phyloP scores from a whole-genome alignment of 2,329 filamentous ascomycete species.

The Karstenula rhodostoma region DNA sequence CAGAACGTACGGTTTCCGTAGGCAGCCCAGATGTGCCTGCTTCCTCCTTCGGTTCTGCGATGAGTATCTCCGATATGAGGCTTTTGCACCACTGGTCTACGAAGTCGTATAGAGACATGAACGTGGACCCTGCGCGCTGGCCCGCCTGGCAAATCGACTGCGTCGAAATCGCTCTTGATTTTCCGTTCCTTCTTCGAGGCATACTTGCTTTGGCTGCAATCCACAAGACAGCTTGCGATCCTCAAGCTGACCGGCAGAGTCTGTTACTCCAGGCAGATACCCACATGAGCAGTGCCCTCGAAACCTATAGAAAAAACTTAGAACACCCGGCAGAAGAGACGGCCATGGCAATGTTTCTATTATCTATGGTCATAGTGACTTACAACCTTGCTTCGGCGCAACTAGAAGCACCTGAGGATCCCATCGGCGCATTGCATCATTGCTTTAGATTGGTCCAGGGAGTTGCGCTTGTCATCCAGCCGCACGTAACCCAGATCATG shows the following conservation, averaged over 20 bases:
- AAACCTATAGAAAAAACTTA: conserved; percentile 33
- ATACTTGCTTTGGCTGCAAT: conserved; percentile 41
- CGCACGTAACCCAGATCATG: conserved; percentile 32
- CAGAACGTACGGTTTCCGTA: conserved; percentile 10
- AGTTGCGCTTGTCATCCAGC: conserved; percentile 35
- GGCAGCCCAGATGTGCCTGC: conserved; percentile 19
- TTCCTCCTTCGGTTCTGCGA: conserved; percentile 21
- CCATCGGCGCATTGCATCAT: conserved; percentile 37
- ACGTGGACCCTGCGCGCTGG: conserved; percentile 23
- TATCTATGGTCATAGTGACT: conserved; percentile 36
- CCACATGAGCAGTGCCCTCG: conserved; percentile 38
- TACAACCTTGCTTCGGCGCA: conserved; percentile 42
- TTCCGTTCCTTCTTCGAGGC: conserved; percentile 40
- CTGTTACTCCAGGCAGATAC: conserved; percentile 38
- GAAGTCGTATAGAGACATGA: conserved; percentile 30
- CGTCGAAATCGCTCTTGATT: conserved; percentile 36
- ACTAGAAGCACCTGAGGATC: conserved; percentile 36
- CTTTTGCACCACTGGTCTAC: conserved; percentile 41
- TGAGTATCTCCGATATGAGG: conserved; percentile 38
- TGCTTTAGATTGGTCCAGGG: conserved; percentile 40
- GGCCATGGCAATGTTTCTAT: conserved; percentile 41
- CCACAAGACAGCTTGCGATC: conserved; percentile 34
- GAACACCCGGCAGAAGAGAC: conserved; percentile 30
- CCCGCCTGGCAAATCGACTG: conserved; percentile 30
- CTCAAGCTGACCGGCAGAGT: conserved; percentile 27